Evolutionary conservation across 2,329 filamentous ascomycete genomes (phyloP), one percentile per base, ranked within the genome.

Genomic region (Amesomyces nigricolor): DNA sequence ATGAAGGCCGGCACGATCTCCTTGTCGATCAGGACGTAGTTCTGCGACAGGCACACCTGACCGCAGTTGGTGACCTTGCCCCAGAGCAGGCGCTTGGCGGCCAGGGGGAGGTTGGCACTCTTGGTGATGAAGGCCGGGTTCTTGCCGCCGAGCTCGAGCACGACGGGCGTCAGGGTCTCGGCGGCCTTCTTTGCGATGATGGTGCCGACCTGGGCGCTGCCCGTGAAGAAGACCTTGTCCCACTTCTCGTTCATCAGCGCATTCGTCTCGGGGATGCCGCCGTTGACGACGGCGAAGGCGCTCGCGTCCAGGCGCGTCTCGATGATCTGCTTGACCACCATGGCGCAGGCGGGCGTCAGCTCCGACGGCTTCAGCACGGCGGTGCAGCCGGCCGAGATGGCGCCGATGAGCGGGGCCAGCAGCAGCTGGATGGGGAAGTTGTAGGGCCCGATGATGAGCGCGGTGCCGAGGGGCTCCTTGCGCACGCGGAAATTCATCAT

Each of bases 151-250:
- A 99, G 82, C 76, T 99, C 94, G 47, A 97, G 83, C 9, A 86
- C 82, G 19, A 95, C 85, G 0, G 94, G 94, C 0, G 94, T 97
- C 58, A 96, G 78, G 38, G 89, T 86, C 67, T 90, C 83, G 58
- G 94, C 92, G 0, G 92, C 94, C 70, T 95, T 96, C 71, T 91
- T 86, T 47, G 89, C 82, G 51, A 97, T 85, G 66, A 97, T 91
- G 67, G 86, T 90, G 66, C 89, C 94, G 16, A 96, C 90, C 29
- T 69, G 75, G 51, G 80, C 79, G 65, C 84, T 86, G 53, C 94
- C 94, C 1, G 94, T 99, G 75, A 96, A 99, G 77, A 94, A 91
- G 66, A 99, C 95, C 80, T 96, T 97, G 75, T 95, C 91, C 87
- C 91, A 99, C 71, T 92, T 92, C 75, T 91, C 83, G 56, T 92